Evolutionary conservation across 148 eudicot genomes (phyloP).

Genomic region (Rhododendron vialii): DNA sequence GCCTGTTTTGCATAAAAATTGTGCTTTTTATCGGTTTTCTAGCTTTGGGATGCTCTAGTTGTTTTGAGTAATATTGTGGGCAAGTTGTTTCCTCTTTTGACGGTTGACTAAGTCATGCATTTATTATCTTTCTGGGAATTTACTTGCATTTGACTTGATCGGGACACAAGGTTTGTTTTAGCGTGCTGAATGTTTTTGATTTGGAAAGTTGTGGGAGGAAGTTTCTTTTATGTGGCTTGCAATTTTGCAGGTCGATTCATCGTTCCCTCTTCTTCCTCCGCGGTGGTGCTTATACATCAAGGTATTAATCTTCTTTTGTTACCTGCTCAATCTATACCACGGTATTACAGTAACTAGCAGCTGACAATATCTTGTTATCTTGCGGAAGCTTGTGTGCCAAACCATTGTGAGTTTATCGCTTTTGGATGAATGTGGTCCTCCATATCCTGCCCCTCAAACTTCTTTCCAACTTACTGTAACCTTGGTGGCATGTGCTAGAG

Average conservation of each 20-base stretch:
- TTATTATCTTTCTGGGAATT: neutral
- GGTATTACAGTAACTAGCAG: neutral
- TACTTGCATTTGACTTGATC: neutral
- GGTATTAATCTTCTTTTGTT: neutral
- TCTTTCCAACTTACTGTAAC: neutral
- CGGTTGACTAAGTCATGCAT: neutral
- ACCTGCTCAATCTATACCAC: neutral
- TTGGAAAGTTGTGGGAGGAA: neutral
- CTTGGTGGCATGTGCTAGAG: neutral
- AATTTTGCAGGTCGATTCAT: neutral
- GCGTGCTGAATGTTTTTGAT: neutral
- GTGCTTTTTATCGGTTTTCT: neutral
- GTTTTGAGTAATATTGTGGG: neutral
- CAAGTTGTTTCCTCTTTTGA: neutral
- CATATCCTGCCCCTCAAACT: neutral
- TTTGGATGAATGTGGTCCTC: neutral
- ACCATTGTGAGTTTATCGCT: neutral
- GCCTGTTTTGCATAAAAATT: neutral
- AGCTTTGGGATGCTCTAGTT: neutral
- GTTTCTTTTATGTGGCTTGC: neutral
- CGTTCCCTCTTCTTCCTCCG: neutral
- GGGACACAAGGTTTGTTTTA: neutral
- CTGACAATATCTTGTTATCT: neutral
- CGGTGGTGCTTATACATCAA: neutral
- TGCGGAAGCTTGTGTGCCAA: too few relatives aligned